A percentile compares a stretch with the other conserved stretches of the same genome.
Conservation (phyloP, 2,329 filamentous ascomycete genomes). For the Neurospora sp. region DNA sequence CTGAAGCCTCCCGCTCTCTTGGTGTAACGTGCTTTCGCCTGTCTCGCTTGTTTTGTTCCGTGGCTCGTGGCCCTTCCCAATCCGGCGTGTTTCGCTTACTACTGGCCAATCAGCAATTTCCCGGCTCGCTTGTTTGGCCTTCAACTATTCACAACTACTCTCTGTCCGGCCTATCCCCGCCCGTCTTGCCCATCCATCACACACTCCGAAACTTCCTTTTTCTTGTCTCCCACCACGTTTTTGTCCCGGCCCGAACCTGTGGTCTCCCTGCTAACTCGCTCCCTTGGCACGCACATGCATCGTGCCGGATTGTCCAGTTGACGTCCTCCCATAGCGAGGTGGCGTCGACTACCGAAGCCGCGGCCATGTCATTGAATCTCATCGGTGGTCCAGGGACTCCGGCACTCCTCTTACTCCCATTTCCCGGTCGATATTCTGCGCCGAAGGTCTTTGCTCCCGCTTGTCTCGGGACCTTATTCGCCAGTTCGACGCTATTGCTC, state of each 20-base stretch:
- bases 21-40: neutral
- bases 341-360: neutral
- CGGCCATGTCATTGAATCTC: neutral
- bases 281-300: neutral
- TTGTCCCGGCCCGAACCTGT: neutral
- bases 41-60: neutral
- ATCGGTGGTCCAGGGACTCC: neutral
- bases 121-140: constrained; percentile 24
- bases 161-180: neutral
- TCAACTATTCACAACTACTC: neutral
- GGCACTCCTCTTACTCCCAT: neutral
- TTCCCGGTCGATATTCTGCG: neutral
- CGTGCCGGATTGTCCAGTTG: neutral
- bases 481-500: constrained; percentile 3
- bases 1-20: neutral
- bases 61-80: neutral
- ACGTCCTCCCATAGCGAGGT: neutral
- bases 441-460: constrained; percentile 7
- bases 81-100: constrained; percentile 22
- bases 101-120: constrained; percentile 24
- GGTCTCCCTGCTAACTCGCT: neutral
- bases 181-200: neutral
- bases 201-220: neutral
- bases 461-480: constrained; percentile 13
- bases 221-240: neutral